Base-by-base conservation (phyloP, 176 grass and related monocot species). In the Eleusine indica region DNA sequence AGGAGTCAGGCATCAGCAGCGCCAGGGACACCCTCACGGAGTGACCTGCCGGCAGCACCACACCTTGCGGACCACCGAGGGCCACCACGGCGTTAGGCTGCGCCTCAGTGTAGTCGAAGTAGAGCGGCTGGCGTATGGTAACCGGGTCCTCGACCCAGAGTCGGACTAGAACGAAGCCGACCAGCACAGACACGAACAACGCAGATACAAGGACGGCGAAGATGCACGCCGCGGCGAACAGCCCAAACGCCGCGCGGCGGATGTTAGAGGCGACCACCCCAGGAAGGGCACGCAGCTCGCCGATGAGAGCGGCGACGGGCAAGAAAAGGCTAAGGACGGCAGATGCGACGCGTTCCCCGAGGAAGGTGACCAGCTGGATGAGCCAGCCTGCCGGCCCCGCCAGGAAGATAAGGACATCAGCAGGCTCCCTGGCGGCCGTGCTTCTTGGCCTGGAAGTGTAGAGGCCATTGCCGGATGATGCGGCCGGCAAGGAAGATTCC, bases 301-400 rank as follows among this genome's bases (percentile, higher is more conserved):
- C 87, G 37, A 85, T 3, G 42, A 85, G 54, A 3, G 46, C 56
- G 28, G 88, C 83, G 21, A 82, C 1, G 19, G 78, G 72, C 40
- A 82, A 29, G 66, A 40, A 44, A 13, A 89, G 28, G 78, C 73
- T 30, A 78, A 89, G 83, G 25, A 49, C 12, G 35, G 57, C 57
- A 28, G 73, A 77, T 4, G 67, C 79, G 19, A 21, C 57, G 38
- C 32, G 65, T 89, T 82, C 14, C 9, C 77, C 65, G 37, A 81
- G 54, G 38, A 89, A 82, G 73, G 78, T 66, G 7, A 7, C 53
- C 71, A 63, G 83, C 9, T 72, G 9, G 72, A 84, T 25, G 47
- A 88, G 47, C 75, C 80, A 88, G 68, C 81, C 86, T 39, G 86
- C 83, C 56, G 72, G 83, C 0, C 22, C 28, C 46, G 83, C 83